phyloP scores from a whole-genome alignment of 2,329 filamentous ascomycete genomes.

The Fusarium globosum region DNA sequence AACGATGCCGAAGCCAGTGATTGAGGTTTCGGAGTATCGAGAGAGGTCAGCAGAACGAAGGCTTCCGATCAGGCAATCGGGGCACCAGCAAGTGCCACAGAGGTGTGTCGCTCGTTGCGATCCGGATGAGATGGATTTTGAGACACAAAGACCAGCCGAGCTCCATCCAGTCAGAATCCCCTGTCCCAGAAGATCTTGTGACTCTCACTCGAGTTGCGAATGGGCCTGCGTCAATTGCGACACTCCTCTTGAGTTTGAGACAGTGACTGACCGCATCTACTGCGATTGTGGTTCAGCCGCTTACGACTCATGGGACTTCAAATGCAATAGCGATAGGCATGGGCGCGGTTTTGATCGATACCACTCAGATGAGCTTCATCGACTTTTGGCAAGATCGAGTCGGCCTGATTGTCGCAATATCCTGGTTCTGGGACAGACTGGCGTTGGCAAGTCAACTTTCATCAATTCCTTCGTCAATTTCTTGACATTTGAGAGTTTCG shows the following conservation, averaged over 20 bases:
- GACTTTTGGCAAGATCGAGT: neutral
- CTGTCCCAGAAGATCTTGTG: slow-evolving; percentile 47
- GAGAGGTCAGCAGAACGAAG: neutral
- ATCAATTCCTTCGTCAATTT: slow-evolving; percentile 63
- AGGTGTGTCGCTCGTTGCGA: slow-evolving; percentile 12
- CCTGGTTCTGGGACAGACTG: slow-evolving; percentile 59
- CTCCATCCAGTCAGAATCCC: slow-evolving; percentile 47
- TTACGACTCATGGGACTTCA: slow-evolving; percentile 46
- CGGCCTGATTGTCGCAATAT: slow-evolving; percentile 52
- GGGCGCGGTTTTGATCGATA: slow-evolving; percentile 27
- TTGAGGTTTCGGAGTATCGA: neutral
- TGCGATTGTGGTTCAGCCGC: slow-evolving; percentile 51
- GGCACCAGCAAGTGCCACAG: neutral
- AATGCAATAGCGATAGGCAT: slow-evolving; percentile 46
- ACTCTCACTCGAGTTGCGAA: neutral
- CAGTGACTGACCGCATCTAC: slow-evolving; percentile 45
- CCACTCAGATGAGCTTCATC: neutral
- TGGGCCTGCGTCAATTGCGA: slow-evolving; percentile 21
- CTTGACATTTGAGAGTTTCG: slow-evolving; percentile 50
- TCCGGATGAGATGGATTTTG: neutral
- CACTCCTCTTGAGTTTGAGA: slow-evolving; percentile 1
- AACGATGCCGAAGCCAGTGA: neutral
- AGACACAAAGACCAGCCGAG: slow-evolving; percentile 10
- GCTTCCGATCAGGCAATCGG: neutral
- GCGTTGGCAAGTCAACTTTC: slow-evolving; percentile 61